Evolutionary conservation across 2,329 filamentous ascomycete genomes (phyloP), one percentile per base, ranked within the genome.

Genomic region (Fusarium torreyae): DNA sequence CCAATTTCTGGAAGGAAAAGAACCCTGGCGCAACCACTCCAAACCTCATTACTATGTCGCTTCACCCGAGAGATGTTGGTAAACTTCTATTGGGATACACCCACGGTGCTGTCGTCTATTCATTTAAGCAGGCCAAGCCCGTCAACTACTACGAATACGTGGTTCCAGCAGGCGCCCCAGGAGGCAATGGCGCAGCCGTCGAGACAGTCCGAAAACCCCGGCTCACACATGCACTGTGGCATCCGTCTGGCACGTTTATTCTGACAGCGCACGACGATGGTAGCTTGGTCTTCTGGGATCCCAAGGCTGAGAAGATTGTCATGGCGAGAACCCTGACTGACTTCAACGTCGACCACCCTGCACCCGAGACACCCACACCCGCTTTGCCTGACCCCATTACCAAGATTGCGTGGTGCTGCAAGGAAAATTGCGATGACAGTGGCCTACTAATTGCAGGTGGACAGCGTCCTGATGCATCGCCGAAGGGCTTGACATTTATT

Each of bases 201-300:
- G 88, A 90, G 58, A 86, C 86, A 15, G 77, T 87, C 62, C 89
- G 94, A 51, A 88, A 86, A 72, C 96, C 95, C 15, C 88, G 87
- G 60, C 81, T 98, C 65, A 93, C 91, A 2, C 92, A 97, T 72
- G 94, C 94, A 1, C 79, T 95, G 17, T 99, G 95, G 94, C 96
- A 99, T 81, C 96, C 96, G 0, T 97, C 93, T 2, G 96, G 94
- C 1, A 97, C 93, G 0, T 97, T 97, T 74, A 82, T 98, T 38
- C 77, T 96, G 70, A 97, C 94, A 0, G 92, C 91, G 2, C 92
- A 98, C 76, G 94, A 97, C 57, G 96, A 99, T 77, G 91, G 92
- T 34, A 97, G 93, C 72, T 83, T 99, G 46, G 95, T 97, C 0
- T 92, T 98, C 71, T 99, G 95, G 94, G 96, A 99, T 78, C 84